These are phyloP conservation scores for Cryphonectria naterciae DNA, from an alignment of 2,329 filamentous ascomycete species.

Conservation along the genomic window DNA sequence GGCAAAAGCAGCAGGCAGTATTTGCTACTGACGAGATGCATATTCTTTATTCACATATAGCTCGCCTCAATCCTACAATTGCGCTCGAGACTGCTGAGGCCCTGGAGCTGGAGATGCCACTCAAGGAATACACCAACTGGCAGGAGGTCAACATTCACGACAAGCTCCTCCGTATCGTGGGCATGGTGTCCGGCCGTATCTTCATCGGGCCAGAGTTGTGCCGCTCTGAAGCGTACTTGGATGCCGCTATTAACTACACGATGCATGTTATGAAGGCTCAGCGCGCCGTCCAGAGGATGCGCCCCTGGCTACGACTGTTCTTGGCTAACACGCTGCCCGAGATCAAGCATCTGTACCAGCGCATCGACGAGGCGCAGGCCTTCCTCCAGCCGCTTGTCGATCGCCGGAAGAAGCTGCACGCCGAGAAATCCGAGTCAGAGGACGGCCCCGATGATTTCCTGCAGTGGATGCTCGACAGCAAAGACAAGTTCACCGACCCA, in stretches of 20 bases:
- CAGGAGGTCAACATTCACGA: constrained; percentile 44
- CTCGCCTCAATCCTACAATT: constrained; percentile 43
- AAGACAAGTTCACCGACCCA: not conserved
- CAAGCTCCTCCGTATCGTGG: constrained; percentile 49
- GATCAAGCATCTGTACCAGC: constrained; percentile 39
- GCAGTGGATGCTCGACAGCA: constrained; percentile 46
- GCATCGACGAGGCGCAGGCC: constrained; percentile 39
- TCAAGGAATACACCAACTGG: constrained; percentile 42
- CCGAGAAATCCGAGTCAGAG: constrained; percentile 24
- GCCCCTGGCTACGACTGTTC: constrained; percentile 4
- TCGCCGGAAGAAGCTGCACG: constrained; percentile 34
- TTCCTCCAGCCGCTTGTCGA: constrained; percentile 43
- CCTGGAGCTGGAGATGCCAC: constrained; percentile 40
- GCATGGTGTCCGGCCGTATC: constrained; percentile 49
- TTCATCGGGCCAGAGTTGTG: constrained; percentile 53
- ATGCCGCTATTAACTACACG: constrained; percentile 53
- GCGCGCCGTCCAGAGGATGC: constrained; percentile 32
- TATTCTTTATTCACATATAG: constrained; percentile 17
- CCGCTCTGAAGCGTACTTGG: constrained; percentile 48
- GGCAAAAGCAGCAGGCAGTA: not conserved
- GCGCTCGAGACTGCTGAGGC: constrained; percentile 42
- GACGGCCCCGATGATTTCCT: constrained; percentile 49
- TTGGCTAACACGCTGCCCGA: constrained; percentile 34
- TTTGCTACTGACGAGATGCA: not conserved
- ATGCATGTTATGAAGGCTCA: constrained; percentile 45